Evolutionary conservation across 305 asterid species (phyloP).

Genomic region (Nicotiana rustica): DNA sequence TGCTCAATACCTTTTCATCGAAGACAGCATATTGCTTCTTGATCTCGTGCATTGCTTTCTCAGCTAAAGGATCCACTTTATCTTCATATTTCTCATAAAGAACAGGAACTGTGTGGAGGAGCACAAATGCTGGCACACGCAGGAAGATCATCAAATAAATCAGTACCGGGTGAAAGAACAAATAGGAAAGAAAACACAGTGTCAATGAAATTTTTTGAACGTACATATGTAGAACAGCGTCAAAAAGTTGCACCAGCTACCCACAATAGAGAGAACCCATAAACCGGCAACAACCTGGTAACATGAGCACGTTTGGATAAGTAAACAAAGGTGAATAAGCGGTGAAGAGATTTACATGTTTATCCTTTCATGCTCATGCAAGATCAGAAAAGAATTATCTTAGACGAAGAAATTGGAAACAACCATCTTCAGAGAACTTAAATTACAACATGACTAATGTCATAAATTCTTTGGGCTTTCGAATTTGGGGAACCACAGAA

Average conservation of each 20-base stretch:
- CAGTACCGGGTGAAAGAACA: neutral
- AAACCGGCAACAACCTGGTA: conserved; percentile 72
- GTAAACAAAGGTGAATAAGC: neutral
- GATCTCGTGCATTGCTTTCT: conserved; percentile 73
- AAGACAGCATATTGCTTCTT: conserved; percentile 77
- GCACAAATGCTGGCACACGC: conserved; percentile 59
- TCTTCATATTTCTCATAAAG: conserved; percentile 84
- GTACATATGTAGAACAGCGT: conserved; percentile 80
- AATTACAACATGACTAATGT: neutral
- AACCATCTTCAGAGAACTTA: neutral
- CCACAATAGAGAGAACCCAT: conserved; percentile 82
- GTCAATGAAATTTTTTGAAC: neutral
- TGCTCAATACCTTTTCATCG: conserved; percentile 72
- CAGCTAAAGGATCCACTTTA: conserved; percentile 72
- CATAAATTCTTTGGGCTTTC: neutral
- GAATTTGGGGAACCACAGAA: neutral
- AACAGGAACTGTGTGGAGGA: conserved; percentile 81
- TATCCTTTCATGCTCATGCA: neutral
- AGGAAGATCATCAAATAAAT: neutral
- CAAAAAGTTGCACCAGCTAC: conserved; percentile 88
- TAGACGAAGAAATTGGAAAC: neutral
- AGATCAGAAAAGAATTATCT: neutral
- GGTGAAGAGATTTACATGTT: neutral
- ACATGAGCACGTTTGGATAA: neutral
- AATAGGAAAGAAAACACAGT: neutral